phyloP scores from a whole-genome alignment of 2,329 filamentous ascomycete species.

The Alternaria ethzedia region DNA sequence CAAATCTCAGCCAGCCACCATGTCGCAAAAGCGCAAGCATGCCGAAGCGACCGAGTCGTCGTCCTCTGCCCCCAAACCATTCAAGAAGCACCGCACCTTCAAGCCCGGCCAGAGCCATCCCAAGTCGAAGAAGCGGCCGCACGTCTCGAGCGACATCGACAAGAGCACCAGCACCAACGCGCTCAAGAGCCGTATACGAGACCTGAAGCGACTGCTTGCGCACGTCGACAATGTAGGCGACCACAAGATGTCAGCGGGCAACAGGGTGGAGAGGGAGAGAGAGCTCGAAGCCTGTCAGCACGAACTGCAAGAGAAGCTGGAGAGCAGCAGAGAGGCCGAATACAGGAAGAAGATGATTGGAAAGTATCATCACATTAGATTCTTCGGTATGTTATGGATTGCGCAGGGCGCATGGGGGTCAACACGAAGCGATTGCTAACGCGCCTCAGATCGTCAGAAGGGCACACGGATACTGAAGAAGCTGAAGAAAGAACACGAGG shows the following conservation, averaged over 20 bases:
- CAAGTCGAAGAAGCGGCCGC: slow-evolving; percentile 26
- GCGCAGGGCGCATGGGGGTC: neutral
- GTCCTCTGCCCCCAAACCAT: slow-evolving; percentile 9
- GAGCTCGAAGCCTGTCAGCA: slow-evolving; percentile 71
- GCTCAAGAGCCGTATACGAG: slow-evolving; percentile 74
- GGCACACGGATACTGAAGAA: slow-evolving; percentile 71
- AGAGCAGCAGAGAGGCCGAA: slow-evolving; percentile 61
- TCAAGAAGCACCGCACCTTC: slow-evolving; percentile 36
- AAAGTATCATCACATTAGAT: slow-evolving; percentile 83
- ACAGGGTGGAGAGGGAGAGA: slow-evolving; percentile 72
- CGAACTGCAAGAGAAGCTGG: slow-evolving; percentile 59
- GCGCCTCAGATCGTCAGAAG: slow-evolving; percentile 70
- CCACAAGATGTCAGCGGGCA: slow-evolving; percentile 66
- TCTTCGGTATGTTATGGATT: slow-evolving; percentile 69
- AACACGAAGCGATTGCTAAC: slow-evolving; percentile 1
- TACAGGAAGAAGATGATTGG: slow-evolving; percentile 74
- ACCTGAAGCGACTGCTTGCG: slow-evolving; percentile 70
- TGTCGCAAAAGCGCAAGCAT: slow-evolving; percentile 48
- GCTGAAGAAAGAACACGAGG: slow-evolving; percentile 63
- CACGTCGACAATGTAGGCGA: slow-evolving; percentile 58
- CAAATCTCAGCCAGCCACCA: slow-evolving; percentile 15
- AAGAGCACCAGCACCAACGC: slow-evolving; percentile 57
- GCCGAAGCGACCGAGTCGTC: slow-evolving; percentile 24
- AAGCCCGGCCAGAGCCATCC: slow-evolving; percentile 22
- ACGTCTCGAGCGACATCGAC: slow-evolving; percentile 29